phyloP scores from a whole-genome alignment of 2,329 filamentous ascomycete genomes.

The Didymella glomerata region DNA sequence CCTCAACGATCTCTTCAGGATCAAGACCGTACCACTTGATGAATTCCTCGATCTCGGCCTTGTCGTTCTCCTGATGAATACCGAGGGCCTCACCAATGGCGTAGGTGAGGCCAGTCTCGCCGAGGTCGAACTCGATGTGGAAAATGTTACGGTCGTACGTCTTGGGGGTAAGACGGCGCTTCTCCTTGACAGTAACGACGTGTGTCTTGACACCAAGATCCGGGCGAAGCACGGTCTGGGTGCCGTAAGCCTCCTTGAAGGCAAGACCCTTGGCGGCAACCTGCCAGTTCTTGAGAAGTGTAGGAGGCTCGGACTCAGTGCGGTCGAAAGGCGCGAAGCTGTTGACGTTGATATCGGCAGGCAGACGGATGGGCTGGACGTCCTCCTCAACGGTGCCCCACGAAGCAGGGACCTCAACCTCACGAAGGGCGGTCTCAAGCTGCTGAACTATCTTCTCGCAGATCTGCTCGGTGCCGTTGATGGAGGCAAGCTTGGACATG shows the following conservation, averaged over 20 bases:
- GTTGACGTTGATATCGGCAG: conserved; percentile 73
- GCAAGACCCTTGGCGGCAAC: conserved; percentile 83
- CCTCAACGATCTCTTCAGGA: conserved; percentile 84
- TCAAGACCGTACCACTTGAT: conserved; percentile 90
- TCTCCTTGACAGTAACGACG: conserved; percentile 92
- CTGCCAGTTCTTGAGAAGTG: conserved; percentile 78
- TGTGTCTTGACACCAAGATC: conserved; percentile 86
- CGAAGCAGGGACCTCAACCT: conserved; percentile 77
- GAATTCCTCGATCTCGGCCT: conserved; percentile 79
- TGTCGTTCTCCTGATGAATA: conserved; percentile 94
- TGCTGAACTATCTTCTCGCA: conserved; percentile 67
- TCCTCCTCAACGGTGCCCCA: conserved; percentile 78
- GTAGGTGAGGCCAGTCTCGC: conserved; percentile 89
- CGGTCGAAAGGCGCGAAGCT: conserved; percentile 86
- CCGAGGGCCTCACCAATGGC: conserved; percentile 97
- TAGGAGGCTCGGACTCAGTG: conserved; percentile 72
- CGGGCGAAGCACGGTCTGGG: conserved; percentile 76
- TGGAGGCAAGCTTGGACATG: conserved; percentile 70
- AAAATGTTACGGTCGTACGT: conserved; percentile 99
- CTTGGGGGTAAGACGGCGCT: conserved; percentile 85
- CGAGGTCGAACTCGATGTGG: conserved; percentile 98
- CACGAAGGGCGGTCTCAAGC: conserved; percentile 73
- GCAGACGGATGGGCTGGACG: conserved; percentile 62
- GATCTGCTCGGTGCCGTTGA: conserved; percentile 67
- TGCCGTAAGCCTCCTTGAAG: conserved; percentile 94